phyloP scores from a whole-genome alignment of 345 rosid species.

The Acer negundo region DNA sequence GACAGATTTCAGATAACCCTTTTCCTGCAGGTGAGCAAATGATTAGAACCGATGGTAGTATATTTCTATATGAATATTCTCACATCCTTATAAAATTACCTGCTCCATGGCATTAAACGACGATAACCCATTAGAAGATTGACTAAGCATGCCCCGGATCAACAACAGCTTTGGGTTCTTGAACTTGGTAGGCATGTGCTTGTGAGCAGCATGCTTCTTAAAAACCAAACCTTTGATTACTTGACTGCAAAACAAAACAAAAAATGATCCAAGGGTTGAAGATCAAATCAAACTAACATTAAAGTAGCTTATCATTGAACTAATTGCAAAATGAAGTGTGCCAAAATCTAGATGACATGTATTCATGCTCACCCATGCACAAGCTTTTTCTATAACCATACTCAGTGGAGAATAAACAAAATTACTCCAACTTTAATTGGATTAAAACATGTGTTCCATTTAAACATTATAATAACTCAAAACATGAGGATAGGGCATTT shows the following conservation, averaged over 20 bases:
- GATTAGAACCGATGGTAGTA: conserved; percentile 23
- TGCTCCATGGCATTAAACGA: conserved; percentile 68
- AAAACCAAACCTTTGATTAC: conserved; percentile 87
- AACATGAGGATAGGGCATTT: conserved; percentile 6
- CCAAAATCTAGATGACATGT: background rate
- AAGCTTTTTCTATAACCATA: background rate
- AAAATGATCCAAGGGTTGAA: conserved; percentile 3
- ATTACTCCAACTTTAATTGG: background rate
- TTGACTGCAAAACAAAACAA: conserved; percentile 63
- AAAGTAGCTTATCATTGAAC: background rate
- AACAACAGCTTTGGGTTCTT: conserved; percentile 76
- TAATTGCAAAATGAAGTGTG: background rate
- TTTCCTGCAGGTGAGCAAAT: conserved; percentile 52
- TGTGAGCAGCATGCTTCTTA: conserved; percentile 94
- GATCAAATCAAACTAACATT: conserved; percentile 5
- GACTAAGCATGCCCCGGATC: conserved; percentile 72
- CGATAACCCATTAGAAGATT: conserved; percentile 72
- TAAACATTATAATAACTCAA: background rate
- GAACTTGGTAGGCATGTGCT: conserved; percentile 86
- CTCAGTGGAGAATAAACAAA: background rate
- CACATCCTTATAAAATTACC: conserved; percentile 39
- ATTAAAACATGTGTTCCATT: background rate
- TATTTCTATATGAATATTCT: conserved; percentile 1
- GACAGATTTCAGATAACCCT: conserved; percentile 55
- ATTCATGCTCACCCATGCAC: background rate